phyloP scores from a whole-genome alignment of 805 yeast species.

The Yarrowia sp. region DNA sequence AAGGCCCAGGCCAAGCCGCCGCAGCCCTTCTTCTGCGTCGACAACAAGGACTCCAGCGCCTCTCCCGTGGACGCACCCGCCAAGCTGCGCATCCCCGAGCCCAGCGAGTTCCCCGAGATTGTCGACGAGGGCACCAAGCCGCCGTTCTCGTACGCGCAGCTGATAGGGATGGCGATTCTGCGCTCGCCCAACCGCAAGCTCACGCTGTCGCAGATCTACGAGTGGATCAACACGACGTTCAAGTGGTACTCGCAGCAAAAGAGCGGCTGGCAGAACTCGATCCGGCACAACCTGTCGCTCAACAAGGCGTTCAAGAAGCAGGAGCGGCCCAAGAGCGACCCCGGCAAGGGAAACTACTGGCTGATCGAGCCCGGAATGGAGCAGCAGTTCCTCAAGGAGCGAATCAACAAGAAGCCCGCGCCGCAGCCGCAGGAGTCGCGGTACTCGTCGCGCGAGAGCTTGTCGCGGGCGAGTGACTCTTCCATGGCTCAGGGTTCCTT shows the following conservation, averaged over 20 bases:
- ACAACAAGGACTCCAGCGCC: background rate
- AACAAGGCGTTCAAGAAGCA: slow-evolving; percentile 91
- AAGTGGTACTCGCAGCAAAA: slow-evolving; percentile 78
- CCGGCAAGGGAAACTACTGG: slow-evolving; percentile 83
- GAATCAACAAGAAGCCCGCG: slow-evolving; percentile 19
- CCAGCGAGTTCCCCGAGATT: slow-evolving; percentile 43
- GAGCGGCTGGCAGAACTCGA: slow-evolving; percentile 97
- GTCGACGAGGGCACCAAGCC: slow-evolving; percentile 70
- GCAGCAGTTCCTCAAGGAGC: slow-evolving; percentile 60
- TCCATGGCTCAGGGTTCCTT: background rate
- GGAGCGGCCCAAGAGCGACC: slow-evolving; percentile 68
- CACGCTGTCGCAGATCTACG: slow-evolving; percentile 79
- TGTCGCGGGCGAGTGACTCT: background rate
- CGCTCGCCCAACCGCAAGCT: slow-evolving; percentile 71
- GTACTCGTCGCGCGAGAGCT: slow-evolving; percentile 5
- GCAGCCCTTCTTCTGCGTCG: slow-evolving; percentile 13
- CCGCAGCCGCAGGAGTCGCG: slow-evolving; percentile 15
- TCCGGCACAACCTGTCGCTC: slow-evolving; percentile 86
- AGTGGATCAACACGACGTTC: slow-evolving; percentile 87
- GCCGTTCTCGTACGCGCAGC: slow-evolving; percentile 88
- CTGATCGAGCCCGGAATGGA: slow-evolving; percentile 80
- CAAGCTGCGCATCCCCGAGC: slow-evolving; percentile 25
- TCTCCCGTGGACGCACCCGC: background rate
- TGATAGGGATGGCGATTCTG: slow-evolving; percentile 89
- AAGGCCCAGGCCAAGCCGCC: slow-evolving; percentile 15